Base-by-base conservation (phyloP, 2,329 filamentous ascomycete species). In the Dactylellina cionopaga region DNA sequence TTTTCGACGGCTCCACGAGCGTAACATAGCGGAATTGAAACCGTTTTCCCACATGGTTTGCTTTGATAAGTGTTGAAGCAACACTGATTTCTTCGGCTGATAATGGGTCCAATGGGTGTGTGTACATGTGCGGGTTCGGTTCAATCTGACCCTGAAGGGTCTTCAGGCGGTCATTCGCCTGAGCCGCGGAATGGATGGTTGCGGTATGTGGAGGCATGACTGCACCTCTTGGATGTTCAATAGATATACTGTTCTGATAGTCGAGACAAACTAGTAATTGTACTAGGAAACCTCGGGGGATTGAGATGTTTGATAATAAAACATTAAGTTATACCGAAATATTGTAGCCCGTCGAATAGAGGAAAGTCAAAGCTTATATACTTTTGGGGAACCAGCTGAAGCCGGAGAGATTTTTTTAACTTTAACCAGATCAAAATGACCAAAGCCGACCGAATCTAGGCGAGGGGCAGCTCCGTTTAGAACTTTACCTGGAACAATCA, bases 1-100 rank as follows among this genome's bases (percentile, higher is more conserved):
- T 81, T 81, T 90, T 90, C 37, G 83, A 81, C 2, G 88, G 88
- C 76, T 90, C 88, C 55, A 88, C 84, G 2, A 90, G 82, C 19
- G 87, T 90, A 54, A 92, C 85, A 75, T 85, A 85, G 80, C 91
- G 91, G 83, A 77, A 77, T 31, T 75, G 63, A 15, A 66, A 68
- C 6, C 72, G 74, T 22, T 60, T 65, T 5, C 68, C 55, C 44
- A 74, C 56, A 25, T 59, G 37, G 27, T 51, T 69, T 15, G 65
- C 49, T 17, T 81, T 80, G 69, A 87, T 81, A 43, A 86, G 79
- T 74, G 84, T 83, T 41, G 82, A 81, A 39, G 85, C 83, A 17
- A 79, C 77, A 62, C 81, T 80, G 17, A 86, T 86, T 79, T 88
- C 86, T 37, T 85, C 81, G 76, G 85, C 79, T 51, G 81, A 84